Conservation (phyloP, 768 basidiomycete genomes). For the Calocera cornea region DNA sequence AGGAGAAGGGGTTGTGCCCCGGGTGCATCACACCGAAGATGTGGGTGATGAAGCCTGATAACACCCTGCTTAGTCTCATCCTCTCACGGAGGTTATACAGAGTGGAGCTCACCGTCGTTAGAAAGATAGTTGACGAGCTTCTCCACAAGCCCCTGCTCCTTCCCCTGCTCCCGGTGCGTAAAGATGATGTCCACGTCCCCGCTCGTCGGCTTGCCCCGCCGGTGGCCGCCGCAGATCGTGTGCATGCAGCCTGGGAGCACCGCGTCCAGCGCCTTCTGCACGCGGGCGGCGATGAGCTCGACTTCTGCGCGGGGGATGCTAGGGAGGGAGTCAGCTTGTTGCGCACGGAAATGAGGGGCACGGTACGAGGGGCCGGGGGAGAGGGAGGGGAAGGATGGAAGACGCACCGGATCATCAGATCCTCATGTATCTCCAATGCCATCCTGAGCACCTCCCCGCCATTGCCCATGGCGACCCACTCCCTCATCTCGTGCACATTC, state of each 20-base stretch:
- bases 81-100: constrained; percentile 6
- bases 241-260: constrained; percentile 55
- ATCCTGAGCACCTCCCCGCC: constrained; percentile 30
- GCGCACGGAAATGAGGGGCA: too few species aligned
- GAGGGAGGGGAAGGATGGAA: not conserved
- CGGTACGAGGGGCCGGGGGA: too few species aligned
- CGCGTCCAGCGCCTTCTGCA: constrained; percentile 51
- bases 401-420: constrained; percentile 38
- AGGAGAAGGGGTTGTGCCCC: constrained; percentile 5
- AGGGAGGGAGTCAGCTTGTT: too few species aligned
- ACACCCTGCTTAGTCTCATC: not conserved
- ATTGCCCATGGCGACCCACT: constrained; percentile 14
- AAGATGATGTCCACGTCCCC: constrained; percentile 87
- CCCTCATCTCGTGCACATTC: constrained; percentile 21
- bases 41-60: constrained; percentile 8
- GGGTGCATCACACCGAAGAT: constrained; percentile 12
- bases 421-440: constrained; percentile 45
- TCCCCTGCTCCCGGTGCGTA: constrained; percentile 25
- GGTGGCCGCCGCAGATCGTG: constrained; percentile 80
- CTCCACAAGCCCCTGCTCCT: not conserved
- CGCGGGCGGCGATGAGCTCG: constrained; percentile 53
- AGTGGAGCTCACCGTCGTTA: constrained; percentile 7
- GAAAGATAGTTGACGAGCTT: not conserved
- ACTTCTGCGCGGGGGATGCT: constrained; percentile 68
- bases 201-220: constrained; percentile 66